Base-by-base conservation (phyloP, 2,329 filamentous ascomycete species). In the Aureobasidium zeae region DNA sequence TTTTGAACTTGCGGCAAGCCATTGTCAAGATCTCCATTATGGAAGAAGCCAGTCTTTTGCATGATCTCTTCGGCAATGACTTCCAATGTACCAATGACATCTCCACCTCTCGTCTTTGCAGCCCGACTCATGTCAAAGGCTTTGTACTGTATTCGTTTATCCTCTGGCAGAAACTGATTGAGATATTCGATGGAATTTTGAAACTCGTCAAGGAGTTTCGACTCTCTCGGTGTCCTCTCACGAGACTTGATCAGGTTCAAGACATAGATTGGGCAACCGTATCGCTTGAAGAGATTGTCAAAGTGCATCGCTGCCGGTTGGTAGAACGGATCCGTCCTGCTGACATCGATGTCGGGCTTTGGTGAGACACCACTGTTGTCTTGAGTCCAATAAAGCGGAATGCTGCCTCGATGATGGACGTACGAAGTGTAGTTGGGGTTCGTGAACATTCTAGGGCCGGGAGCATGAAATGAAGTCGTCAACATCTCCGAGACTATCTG, bases 101-200 rank as follows among this genome's bases (percentile, higher is more conserved):
- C 88, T 55, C 93, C 84, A 46, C 91, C 88, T 25, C 85, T 81
- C 15, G 70, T 81, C 64, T 98, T 98, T 13, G 89, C 86, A 4
- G 91, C 89, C 47, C 91, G 76, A 49, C 88, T 94, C 91, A 98
- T 98, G 59, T 98, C 91, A 79, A 91, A 98, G 3, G 89, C 87
- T 55, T 91, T 86, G 61, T 98, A 89, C 8, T 89, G 77, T 39
- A 98, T 94, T 58, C 86, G 86, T 57, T 88, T 86, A 45, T 80
- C 81, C 2, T 72, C 65, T 0, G 91, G 89, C 2, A 98, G 69
- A 47, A 93, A 94, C 58, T 96, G 89, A 52, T 96, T 98, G 35
- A 98, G 77, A 55, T 98, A 98, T 30, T 80, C 76, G 50, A 96
- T 81, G 4, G 87, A 86, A 52, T 83, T 77, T 3, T 86, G 87